Conservation (phyloP, 768 basidiomycete genomes). For the Vararia minispora region DNA sequence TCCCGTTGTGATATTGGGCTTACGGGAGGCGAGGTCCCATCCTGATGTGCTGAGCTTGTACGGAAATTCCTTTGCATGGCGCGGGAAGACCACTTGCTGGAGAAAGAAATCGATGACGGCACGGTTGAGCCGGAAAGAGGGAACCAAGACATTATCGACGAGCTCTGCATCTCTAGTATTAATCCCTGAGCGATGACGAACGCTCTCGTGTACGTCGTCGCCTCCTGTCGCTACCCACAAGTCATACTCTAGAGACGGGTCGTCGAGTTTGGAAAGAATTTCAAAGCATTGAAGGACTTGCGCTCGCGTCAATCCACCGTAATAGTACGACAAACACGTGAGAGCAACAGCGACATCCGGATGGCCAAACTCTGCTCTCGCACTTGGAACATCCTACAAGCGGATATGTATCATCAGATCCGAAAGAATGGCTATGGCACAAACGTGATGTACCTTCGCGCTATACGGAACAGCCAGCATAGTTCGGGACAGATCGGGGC, state of each 20-base stretch:
- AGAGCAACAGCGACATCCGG: conserved; percentile 36
- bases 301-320: conserved; percentile 28
- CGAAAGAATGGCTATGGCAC: too few species aligned
- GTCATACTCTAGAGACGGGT: conserved; percentile 31
- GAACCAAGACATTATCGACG: conserved; percentile 18
- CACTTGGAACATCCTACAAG: conserved; percentile 30
- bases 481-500: conserved; percentile 30
- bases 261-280: conserved; percentile 27
- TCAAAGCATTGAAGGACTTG: conserved; percentile 29
- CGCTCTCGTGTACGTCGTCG: conserved; percentile 18
- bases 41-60: conserved; percentile 35
- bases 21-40: conserved; percentile 40
- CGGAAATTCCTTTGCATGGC: conserved; percentile 36
- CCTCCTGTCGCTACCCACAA: conserved; percentile 22
- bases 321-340: conserved; percentile 40
- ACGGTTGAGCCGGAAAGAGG: conserved; percentile 27
- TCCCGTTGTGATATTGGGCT: conserved; percentile 28
- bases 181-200: conserved; percentile 27
- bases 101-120: conserved; percentile 37
- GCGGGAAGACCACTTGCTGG: conserved; percentile 35
- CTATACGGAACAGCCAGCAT: conserved; percentile 41
- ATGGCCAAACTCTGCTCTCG: conserved; percentile 39
- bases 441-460: conserved; percentile 29
- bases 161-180: conserved; percentile 31
- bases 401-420: too few species aligned